phyloP scores from a whole-genome alignment of 2,329 filamentous ascomycete species.

The Trichoderma sp. region DNA sequence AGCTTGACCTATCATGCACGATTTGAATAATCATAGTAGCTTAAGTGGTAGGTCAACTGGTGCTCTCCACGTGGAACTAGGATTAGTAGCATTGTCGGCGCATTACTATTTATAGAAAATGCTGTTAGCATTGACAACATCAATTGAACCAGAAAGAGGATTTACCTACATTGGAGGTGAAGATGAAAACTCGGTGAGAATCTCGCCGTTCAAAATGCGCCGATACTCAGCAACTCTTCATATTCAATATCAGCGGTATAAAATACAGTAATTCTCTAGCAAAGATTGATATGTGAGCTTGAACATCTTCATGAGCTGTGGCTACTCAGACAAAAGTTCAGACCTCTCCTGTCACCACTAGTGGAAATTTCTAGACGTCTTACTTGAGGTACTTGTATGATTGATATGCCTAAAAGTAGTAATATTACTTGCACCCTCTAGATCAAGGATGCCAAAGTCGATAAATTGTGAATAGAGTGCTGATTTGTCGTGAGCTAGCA shows the following conservation, averaged over 20 bases:
- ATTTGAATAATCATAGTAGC: not conserved
- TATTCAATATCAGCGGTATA: not conserved
- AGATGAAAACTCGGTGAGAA: not conserved
- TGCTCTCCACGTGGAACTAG: not conserved
- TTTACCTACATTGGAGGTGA: not conserved
- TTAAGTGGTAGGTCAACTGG: not conserved
- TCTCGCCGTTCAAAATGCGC: not conserved
- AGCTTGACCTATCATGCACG: not conserved
- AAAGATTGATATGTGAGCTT: not conserved
- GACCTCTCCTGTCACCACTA: not conserved
- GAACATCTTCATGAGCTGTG: not conserved
- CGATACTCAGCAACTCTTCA: not conserved
- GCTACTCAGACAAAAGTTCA: too few species aligned
- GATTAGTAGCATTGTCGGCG: not conserved
- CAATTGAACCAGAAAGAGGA: not conserved
- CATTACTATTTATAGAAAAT: not conserved
- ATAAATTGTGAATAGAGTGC: not conserved
- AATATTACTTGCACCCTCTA: too few species aligned
- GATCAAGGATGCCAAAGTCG: not conserved
- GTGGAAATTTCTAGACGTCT: not conserved
- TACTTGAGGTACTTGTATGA: not conserved
- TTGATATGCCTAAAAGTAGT: not conserved
- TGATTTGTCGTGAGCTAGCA: not conserved
- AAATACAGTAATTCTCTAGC: not conserved
- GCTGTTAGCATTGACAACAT: not conserved